Evolutionary conservation across 495 filamentous ascomycete genomes (phyloP).

Genomic region (Podospora pseudopauciseta): DNA sequence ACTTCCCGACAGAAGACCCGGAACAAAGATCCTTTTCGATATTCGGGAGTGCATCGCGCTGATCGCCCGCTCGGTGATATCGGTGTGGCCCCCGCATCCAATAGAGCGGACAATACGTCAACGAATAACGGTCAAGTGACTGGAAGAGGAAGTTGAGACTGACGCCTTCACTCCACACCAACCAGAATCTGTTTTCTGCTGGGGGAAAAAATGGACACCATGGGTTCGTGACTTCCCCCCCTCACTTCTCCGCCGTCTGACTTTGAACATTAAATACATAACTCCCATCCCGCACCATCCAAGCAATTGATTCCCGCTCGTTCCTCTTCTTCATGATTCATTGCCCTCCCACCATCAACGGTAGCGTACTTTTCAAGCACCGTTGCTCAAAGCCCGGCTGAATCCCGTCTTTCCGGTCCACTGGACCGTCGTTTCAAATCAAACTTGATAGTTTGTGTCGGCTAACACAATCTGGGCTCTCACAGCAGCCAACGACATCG

Average conservation of each 20-base stretch:
- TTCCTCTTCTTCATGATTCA: neutral
- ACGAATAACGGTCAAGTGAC: neutral
- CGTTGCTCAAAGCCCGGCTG: neutral
- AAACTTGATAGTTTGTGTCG: neutral
- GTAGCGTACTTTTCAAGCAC: neutral
- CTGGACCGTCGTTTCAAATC: neutral
- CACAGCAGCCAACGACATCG: conserved; percentile 7
- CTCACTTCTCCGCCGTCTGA: neutral
- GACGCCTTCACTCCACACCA: neutral
- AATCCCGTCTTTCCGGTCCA: neutral
- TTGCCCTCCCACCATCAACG: neutral
- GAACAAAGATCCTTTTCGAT: neutral
- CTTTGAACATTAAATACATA: neutral
- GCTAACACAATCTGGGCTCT: conserved; percentile 10
- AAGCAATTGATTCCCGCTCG: neutral
- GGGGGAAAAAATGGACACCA: neutral
- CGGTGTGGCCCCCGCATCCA: neutral
- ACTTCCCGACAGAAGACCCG: neutral
- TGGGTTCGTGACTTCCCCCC: neutral
- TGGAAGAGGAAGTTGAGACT: neutral
- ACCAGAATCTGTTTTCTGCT: neutral
- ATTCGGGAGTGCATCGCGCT: neutral
- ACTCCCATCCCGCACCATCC: neutral
- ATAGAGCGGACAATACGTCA: neutral
- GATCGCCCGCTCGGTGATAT: neutral